Conservation (phyloP, 2,329 filamentous ascomycete genomes). For the Raffaelea ambrosiae region DNA sequence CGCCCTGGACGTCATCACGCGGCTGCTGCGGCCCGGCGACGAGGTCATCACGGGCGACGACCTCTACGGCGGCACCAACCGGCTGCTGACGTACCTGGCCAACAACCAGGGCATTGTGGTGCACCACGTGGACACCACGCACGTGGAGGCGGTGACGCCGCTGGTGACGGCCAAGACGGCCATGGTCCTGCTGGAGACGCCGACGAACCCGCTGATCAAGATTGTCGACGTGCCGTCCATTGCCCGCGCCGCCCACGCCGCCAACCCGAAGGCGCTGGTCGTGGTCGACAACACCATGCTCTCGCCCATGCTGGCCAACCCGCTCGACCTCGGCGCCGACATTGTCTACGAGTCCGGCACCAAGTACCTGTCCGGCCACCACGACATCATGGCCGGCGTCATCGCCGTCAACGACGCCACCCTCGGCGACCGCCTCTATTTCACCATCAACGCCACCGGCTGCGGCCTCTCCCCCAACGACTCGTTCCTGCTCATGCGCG, state of each 20-base stretch:
- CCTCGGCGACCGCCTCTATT: conserved; percentile 84
- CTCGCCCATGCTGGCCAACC: conserved; percentile 87
- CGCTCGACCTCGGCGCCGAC: conserved; percentile 87
- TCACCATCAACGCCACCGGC: conserved; percentile 93
- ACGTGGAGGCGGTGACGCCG: conserved; percentile 58
- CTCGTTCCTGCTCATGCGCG: conserved; percentile 89
- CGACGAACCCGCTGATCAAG: conserved; percentile 97
- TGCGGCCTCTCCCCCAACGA: conserved; percentile 94
- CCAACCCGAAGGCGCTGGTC: conserved; percentile 71
- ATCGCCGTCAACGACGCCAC: conserved; percentile 79
- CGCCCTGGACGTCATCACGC: conserved; percentile 90
- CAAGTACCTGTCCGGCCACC: conserved; percentile 95
- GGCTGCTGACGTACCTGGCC: conserved; percentile 84
- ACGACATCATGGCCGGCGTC: conserved; percentile 98
- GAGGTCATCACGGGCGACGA: conserved; percentile 97
- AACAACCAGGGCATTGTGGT: conserved; percentile 87
- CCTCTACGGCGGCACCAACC: conserved; percentile 90
- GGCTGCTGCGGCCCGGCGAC: conserved; percentile 82
- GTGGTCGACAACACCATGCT: conserved; percentile 99
- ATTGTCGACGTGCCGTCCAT: conserved; percentile 87
- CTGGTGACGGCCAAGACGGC: conserved; percentile 73
- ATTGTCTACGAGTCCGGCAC: conserved; percentile 97
- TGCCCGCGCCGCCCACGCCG: conserved; percentile 64
- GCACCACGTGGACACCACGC: conserved; percentile 92
- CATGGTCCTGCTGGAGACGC: conserved; percentile 93